Evolutionary conservation across 345 rosid species (phyloP).

Genomic region (Eucalyptus urophylla): DNA sequence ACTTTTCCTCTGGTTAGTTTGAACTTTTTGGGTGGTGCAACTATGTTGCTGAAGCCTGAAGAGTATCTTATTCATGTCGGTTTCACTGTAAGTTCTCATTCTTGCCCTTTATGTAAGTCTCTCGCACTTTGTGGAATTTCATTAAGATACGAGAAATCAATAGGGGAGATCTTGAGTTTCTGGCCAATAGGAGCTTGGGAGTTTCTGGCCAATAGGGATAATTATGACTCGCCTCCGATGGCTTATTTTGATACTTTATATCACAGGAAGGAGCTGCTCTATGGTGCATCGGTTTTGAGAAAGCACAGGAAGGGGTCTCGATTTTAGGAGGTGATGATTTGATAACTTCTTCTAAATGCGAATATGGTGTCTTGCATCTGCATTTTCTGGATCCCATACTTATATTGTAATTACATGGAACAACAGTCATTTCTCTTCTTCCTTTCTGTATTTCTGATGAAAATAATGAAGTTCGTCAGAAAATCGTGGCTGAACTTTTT

Average conservation of each 20-base stretch:
- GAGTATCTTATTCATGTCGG: conserved; percentile 74
- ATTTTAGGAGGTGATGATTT: conserved; percentile 73
- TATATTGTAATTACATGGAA: not conserved
- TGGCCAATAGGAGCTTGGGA: not conserved
- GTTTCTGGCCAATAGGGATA: not conserved
- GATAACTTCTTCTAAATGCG: not conserved
- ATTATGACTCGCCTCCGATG: not conserved
- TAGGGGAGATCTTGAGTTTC: not conserved
- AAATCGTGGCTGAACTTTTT: not conserved
- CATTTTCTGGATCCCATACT: not conserved
- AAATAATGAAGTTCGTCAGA: not conserved
- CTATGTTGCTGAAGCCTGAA: conserved; percentile 73
- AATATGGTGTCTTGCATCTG: not conserved
- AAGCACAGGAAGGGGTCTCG: conserved; percentile 39
- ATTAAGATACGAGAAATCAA: not conserved
- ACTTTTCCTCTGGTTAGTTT: conserved; percentile 74
- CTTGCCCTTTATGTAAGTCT: not conserved
- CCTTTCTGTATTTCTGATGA: not conserved
- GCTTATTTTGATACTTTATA: not conserved
- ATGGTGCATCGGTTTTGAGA: conserved; percentile 91
- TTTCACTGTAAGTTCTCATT: conserved; percentile 42
- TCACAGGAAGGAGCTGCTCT: conserved; percentile 60
- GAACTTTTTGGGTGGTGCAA: conserved; percentile 80
- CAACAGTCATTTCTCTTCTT: not conserved
- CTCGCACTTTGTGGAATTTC: not conserved